These are phyloP conservation scores for Xylaria sp. DNA, from an alignment of 2,329 filamentous ascomycete genomes.

Conservation along the genomic window DNA sequence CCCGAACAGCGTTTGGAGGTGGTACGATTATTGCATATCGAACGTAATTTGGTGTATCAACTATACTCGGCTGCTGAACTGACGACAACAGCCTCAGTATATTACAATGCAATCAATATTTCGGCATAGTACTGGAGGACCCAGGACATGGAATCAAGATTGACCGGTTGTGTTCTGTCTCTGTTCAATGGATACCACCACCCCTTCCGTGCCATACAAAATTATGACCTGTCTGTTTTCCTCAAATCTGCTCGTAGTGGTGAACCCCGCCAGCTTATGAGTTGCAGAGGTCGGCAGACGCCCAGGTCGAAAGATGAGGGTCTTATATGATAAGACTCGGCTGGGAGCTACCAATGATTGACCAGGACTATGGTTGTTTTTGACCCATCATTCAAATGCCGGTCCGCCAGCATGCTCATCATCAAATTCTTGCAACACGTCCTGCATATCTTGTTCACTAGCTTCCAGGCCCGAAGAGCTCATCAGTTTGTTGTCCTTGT, in stretches of 20 bases:
- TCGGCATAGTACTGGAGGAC: not conserved
- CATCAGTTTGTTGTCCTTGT: slow-evolving; percentile 75
- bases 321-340: not conserved
- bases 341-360: not conserved
- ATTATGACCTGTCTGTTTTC: slow-evolving; percentile 8
- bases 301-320: not conserved
- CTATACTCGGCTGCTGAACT: not conserved
- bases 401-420: slow-evolving; percentile 35
- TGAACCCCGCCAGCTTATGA: not conserved
- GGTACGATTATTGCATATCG: slow-evolving; percentile 8
- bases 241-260: not conserved
- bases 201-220: not conserved
- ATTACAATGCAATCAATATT: not conserved
- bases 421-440: slow-evolving; percentile 50
- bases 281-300: not conserved
- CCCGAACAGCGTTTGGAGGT: not conserved
- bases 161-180: too few species aligned
- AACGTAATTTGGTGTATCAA: slow-evolving; percentile 13
- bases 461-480: slow-evolving; percentile 73
- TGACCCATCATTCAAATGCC: slow-evolving; percentile 16
- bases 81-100: not conserved
- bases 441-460: slow-evolving; percentile 69
- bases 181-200: not conserved
- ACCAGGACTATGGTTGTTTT: not conserved
- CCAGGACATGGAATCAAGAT: not conserved